These are phyloP conservation scores for Kondoa subrosea DNA, from an alignment of 768 basidiomycete genomes.

Conservation along the genomic window DNA sequence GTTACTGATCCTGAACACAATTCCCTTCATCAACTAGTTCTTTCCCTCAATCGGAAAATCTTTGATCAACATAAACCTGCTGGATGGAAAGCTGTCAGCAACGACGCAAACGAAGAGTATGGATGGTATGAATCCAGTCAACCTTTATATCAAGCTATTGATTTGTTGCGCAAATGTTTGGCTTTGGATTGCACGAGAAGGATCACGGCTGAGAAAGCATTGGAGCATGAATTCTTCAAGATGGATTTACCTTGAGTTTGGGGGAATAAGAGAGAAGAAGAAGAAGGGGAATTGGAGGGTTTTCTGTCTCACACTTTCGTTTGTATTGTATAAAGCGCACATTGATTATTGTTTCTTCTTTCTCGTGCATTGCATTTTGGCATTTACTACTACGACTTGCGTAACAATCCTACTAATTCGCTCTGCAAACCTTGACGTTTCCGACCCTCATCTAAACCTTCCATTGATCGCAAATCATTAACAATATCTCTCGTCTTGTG, in stretches of 20 bases:
- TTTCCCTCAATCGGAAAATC: conserved; percentile 52
- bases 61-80: conserved; percentile 38
- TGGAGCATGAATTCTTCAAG: conserved; percentile 59
- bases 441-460: conserved; percentile 64
- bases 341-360: no score
- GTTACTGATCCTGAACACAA: conserved; percentile 47
- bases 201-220: conserved; percentile 54
- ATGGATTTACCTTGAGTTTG: conserved; percentile 8
- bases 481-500: conserved; percentile 67
- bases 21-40: conserved; percentile 57
- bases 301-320: no score
- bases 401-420: conserved; percentile 42
- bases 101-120: conserved; percentile 3
- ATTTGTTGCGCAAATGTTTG: conserved; percentile 56
- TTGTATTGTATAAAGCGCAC: no score
- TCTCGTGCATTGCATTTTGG: no score
- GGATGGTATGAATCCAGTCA: conserved; percentile 35
- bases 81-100: conserved; percentile 3
- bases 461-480: conserved; percentile 71
- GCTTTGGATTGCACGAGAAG: conserved; percentile 61
- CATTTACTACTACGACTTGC: conserved; percentile 12
- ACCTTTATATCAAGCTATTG: conserved; percentile 52
- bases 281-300: neutral
- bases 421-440: conserved; percentile 73
- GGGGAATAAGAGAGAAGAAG: neutral